Evolutionary conservation across 2,329 filamentous ascomycete species (phyloP), one percentile per base, ranked within the genome.

Genomic region (Pseudocercospora ulei): DNA sequence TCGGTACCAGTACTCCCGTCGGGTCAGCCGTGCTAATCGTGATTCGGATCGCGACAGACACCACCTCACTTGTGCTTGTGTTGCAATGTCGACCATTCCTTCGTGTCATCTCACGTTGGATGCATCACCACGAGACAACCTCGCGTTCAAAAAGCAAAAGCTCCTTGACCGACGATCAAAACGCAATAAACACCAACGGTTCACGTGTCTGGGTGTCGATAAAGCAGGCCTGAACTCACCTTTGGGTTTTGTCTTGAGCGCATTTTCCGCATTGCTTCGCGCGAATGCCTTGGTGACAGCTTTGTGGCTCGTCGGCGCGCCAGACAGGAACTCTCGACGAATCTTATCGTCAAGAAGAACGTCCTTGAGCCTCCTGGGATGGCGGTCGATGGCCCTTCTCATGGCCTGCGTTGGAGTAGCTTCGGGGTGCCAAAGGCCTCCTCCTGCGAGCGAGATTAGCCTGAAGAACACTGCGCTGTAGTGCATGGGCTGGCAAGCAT

Each of bases 231-330:
- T n/a, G n/a, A 29, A 65, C 71, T 59, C 60, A 85, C 84, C 75
- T 87, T 88, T 33, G 3, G 87, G 87, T 56, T 80, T 79, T 23
- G 76, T 88, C 69, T 92, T 93, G 35, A 95, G 67, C 8, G 85
- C 84, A 45, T 75, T 80, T 43, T 77, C 75, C 48, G 73, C 65
- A 54, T 93, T 95, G 50, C 71, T 67, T 27, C 55, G 53, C 13
- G 73, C 70, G 60, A 94, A 93, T 1, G 80, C 80, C 48, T 38
- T 35, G 7, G 34, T 22, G 27, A 37, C 35, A 7, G 35, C 34
- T 18, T 33, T 70, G 3, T 90, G 61, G 11, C 71, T 77, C 33
- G 73, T 73, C 44, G 73, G 69, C 43, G 76, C 70, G 14, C 38
- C 38, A 6, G 30, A 11, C 5, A 39, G 70, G 57, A 87, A 87